phyloP scores from a whole-genome alignment of 2,329 filamentous ascomycete species.

The Alternaria gansuensis region DNA sequence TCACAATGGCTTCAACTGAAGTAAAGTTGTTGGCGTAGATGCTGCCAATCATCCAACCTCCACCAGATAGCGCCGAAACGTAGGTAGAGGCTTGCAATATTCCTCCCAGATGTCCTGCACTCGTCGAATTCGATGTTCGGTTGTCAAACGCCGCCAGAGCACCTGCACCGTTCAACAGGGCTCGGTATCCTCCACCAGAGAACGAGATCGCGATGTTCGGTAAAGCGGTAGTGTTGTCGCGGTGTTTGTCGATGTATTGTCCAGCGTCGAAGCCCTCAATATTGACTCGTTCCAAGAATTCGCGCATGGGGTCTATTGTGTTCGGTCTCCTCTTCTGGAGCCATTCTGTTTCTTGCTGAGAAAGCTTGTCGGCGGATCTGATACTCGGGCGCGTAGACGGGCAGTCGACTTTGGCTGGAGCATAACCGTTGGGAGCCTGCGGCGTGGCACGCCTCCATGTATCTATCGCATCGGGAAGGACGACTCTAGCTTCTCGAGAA shows the following conservation, averaged over 20 bases:
- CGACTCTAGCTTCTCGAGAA: conserved; percentile 33
- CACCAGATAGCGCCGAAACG: conserved; percentile 80
- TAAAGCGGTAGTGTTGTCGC: conserved; percentile 64
- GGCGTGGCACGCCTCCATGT: conserved; percentile 58
- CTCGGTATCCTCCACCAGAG: conserved; percentile 86
- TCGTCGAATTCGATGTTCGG: conserved; percentile 70
- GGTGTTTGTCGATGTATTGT: conserved; percentile 71
- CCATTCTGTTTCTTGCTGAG: conserved; percentile 76
- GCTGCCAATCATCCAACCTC: conserved; percentile 85
- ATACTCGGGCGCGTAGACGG: conserved; percentile 74
- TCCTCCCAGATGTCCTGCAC: conserved; percentile 75
- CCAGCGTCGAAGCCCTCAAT: conserved; percentile 82
- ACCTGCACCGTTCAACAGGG: conserved; percentile 84
- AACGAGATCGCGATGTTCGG: conserved; percentile 79
- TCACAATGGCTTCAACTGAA: conserved; percentile 67
- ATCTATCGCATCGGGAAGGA: conserved; percentile 28
- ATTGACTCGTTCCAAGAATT: conserved; percentile 74
- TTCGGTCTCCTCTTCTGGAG: conserved; percentile 73
- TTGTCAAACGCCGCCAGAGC: conserved; percentile 80
- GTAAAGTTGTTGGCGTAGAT: conserved; percentile 82
- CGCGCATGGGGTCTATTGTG: conserved; percentile 77
- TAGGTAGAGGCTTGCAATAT: conserved; percentile 84
- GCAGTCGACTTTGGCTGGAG: conserved; percentile 73
- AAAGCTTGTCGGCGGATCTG: conserved; percentile 69
- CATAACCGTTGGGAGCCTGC: conserved; percentile 73